Base-by-base conservation (phyloP, 805 yeast genomes). In the Zygoascus tannicola region DNA sequence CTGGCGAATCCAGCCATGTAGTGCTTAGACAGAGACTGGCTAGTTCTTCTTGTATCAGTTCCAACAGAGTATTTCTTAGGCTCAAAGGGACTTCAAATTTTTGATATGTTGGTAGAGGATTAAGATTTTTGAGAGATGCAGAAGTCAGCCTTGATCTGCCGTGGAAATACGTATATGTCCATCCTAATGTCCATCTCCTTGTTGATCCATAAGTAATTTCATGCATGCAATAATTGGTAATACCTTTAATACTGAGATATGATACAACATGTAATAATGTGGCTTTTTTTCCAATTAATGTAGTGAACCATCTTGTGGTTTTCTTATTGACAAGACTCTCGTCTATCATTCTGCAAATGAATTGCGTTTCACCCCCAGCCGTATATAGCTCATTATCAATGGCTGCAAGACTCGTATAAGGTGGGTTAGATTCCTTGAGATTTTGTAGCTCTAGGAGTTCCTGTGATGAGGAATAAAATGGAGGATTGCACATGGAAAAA, bases 401-500 rank as follows among this genome's bases (percentile, higher is more conserved):
- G 1, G 71, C 78, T 1, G 44, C 33, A 16, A 48, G 42, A 14
- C 40, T 42, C 3, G 32, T 34, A 3, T 58, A 54, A 1, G 58
- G 50, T 4, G 50, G n/a, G n/a, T n/a, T 28, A 2, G 5, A 12
- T 4, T 35, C 22, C 48, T 72, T 73, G 3, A 32, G n/a, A 1
- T 35, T 34, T 5, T 43, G 34, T 14, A 56, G 54, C 2, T 38
- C 32, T 3, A 46, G 41, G 52, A 70, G 47, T 36, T 71, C 76
- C 1, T 53, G 57, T 0, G 21, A 8, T 0, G 70, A 62, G 2
- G 50, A 44, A 51, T 72, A 74, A 50, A 74, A 74, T 1, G 80
- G 80, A 2, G 80, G 80, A 50, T 74, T 74, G 52, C 79, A 74
- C 54, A 75, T 62, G 4, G 66, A 59, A 45, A 73, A 65, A 26